These are phyloP conservation scores for Cucumis melo DNA, from an alignment of 306 rosid genomes.

Conservation along the genomic window DNA sequence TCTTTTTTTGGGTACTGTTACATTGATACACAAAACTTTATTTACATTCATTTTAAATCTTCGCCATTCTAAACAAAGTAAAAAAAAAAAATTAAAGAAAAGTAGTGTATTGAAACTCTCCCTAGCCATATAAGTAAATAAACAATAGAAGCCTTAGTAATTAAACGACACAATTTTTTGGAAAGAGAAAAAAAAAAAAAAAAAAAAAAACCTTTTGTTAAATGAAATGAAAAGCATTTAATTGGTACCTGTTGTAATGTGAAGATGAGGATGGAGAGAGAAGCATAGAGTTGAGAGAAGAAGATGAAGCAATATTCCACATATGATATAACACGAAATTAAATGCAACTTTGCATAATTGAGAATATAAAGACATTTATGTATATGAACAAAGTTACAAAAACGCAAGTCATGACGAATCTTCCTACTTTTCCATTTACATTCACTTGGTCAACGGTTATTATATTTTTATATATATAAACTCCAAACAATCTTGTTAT, in stretches of 20 bases:
- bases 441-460: neutral
- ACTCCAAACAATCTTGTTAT: too few species aligned
- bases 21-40: too few species aligned
- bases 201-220: neutral
- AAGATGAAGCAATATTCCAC: neutral
- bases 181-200: too few species aligned
- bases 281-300: neutral
- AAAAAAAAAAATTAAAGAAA: too few species aligned
- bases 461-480: too few species aligned
- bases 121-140: too few species aligned
- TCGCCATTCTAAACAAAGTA: too few species aligned
- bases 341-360: neutral
- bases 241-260: neutral
- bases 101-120: too few species aligned
- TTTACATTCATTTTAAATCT: too few species aligned
- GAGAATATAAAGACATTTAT: neutral
- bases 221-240: neutral
- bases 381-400: neutral
- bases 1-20: too few species aligned
- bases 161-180: too few species aligned
- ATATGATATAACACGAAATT: neutral
- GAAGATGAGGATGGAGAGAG: neutral
- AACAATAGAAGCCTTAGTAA: too few species aligned
- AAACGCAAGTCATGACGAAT: neutral
- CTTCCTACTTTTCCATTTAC: neutral